Evolutionary conservation across 345 rosid genomes (phyloP), one percentile per base, ranked within the genome.

Genomic region (Salix exigua): DNA sequence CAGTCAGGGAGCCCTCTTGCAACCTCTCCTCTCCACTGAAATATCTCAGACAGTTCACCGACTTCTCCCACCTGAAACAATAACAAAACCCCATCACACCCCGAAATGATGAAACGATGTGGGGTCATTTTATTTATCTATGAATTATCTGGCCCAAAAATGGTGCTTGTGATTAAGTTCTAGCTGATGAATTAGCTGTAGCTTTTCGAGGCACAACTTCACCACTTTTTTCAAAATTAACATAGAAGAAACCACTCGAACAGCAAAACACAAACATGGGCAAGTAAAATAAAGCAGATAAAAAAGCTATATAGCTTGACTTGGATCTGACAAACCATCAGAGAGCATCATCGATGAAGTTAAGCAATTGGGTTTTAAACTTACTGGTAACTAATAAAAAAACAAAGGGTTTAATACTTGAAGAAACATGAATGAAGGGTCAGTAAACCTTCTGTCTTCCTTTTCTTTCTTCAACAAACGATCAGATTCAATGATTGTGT

Each of bases 11-110:
- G 63, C 38, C 88, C 88, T 78, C 70, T 83, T 2, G 72, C 78
- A 53, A 85, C 88, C 77, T 85, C 88, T 77, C 88, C 88, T 72
- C 37, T 83, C 88, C 88, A 85, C 37, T 83, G 88, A 74, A 85
- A 85, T 73, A 73, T 73, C 60, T 73, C 76, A 18, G 76, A 73
- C 31, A 73, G 38, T 37, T 73, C 76, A 11, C 88, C 88, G 21
- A 85, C 86, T 78, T 85, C 88, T 37, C 88, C 85, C 9, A 85
- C 84, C 86, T 85, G 14, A 18, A 66, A 66, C 35, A 66, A 19
- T 5, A 19, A 33, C n/a, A 28, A 65, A 31, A 65, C 7, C 18
- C 18, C 33, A 4, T 12, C 7, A 7, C 5, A 37, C 42, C 75
- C 73, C 28, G 11, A 14, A 46, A 19, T 10, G 10, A 8, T 21